Evolutionary conservation across 495 filamentous ascomycete genomes (phyloP).

Genomic region (Lasiosphaeria ovina): DNA sequence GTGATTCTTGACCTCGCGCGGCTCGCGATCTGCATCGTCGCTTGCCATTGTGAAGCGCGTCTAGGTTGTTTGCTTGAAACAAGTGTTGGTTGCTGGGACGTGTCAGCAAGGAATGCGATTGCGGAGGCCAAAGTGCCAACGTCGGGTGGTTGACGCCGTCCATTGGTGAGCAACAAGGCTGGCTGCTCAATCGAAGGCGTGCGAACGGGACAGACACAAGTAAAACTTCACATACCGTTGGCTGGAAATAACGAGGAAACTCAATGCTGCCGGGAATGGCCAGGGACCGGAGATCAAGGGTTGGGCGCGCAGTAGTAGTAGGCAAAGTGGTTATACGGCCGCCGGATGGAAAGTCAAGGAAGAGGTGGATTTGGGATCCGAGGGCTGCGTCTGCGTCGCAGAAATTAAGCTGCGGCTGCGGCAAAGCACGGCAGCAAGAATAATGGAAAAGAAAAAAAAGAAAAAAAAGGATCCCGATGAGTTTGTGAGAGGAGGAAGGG

Average conservation of each 20-base stretch:
- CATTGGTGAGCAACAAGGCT: background rate
- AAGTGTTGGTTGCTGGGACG: background rate
- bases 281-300: background rate
- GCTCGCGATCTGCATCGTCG: constrained; percentile 36
- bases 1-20: constrained; percentile 51
- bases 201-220: background rate
- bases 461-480: constrained; percentile 7
- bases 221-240: constrained; percentile 4
- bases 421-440: constrained; percentile 20
- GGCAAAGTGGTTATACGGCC: constrained; percentile 16
- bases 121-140: background rate
- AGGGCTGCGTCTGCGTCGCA: constrained; percentile 8
- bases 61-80: background rate
- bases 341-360: constrained; percentile 11
- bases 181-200: background rate
- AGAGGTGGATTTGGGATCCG: constrained; percentile 17
- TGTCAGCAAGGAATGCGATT: constrained; percentile 9
- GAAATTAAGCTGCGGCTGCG: constrained; percentile 12
- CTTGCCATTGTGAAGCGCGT: constrained; percentile 23
- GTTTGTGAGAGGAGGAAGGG: constrained; percentile 15
- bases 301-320: background rate
- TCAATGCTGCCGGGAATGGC: constrained; percentile 12
- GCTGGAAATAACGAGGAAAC: constrained; percentile 3
- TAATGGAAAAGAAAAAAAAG: background rate
- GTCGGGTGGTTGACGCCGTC: background rate